Evolutionary conservation across 2,329 filamentous ascomycete genomes (phyloP), one percentile per base, ranked within the genome.

Genomic region (Ophiocordyceps robertsii): DNA sequence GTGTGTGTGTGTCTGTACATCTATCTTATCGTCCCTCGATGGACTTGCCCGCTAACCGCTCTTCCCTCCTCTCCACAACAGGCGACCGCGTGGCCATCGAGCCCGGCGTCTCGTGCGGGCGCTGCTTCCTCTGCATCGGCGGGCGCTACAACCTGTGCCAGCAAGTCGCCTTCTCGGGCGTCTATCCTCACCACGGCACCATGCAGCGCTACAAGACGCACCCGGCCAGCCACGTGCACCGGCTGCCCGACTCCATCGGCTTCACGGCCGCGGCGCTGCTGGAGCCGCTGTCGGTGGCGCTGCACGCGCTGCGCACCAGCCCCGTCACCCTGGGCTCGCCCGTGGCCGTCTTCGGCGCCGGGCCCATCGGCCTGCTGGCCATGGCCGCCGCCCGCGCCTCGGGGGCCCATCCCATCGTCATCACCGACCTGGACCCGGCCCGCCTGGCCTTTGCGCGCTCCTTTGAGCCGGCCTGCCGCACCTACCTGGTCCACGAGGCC

Each of bases 31-130:
- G n/a, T n/a, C n/a, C n/a, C n/a, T n/a, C n/a, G n/a, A n/a, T n/a
- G n/a, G n/a, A n/a, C n/a, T n/a, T n/a, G n/a, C 7, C 33, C 33
- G 33, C 17, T 35, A 14, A 17, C 14, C 13, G 5, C 19, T 10
- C 16, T 31, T 21, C 17, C 21, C 4, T 33, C 16, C 27, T 37
- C 17, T 19, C 33, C 17, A n/a, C n/a, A n/a, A n/a, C n/a, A 62
- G 76, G 77, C 11, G 80, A 84, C 52, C 65, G 77, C 41, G 77
- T 84, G 10, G 79, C 80, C 4, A 60, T 84, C 14, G 80, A 84
- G 51, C 77, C 78, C 0, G 77, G 78, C 17, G 73, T 81, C 1
- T 75, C 80, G 0, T 84, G 80, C 51, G 68, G 67, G 11, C 56
- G 63, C 30, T 82, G 78, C 53, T 77, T 73, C 50, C 64, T 76